Base-by-base conservation (phyloP, 2,329 filamentous ascomycete species). In the Epichloe elymi region DNA sequence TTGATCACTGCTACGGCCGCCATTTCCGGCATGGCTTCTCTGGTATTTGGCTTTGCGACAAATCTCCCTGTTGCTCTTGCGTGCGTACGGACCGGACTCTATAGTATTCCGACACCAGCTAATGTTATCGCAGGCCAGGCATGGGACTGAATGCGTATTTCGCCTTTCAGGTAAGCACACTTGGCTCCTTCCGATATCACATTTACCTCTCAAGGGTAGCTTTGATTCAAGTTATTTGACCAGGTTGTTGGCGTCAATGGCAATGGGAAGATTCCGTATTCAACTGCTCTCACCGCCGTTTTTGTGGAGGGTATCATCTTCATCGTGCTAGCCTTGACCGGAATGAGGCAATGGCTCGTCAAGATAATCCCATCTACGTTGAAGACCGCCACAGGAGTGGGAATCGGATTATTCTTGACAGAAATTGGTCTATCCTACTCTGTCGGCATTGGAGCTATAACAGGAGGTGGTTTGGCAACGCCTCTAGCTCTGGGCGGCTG, bases 1-100 rank as follows among this genome's bases (percentile, higher is more conserved):
- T 70, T 93, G 17, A 82, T 93, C 52, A 94, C 88, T 1, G 85
- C 86, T 3, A 94, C 88, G 0, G 85, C 87, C n/a, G 86, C 86
- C 10, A 79, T 93, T 48, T 74, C 86, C 5, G 87, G 86, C 6
- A 71, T 93, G 53, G 78, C 85, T 1, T 85, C 83, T 23, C 82
- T 94, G 58, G 72, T 77, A 53, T 91, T 94, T 70, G 88, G 88
- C 3, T 74, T 91, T 19, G 74, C 90, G 49, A 88, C 88, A 30
- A 94, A 94, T 58, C 76, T 93, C 49, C 87, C 88, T 0, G 67
- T 70, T 45, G 67, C 67, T 5, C 61, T 70, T 42, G 67, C 65
- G 67, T 67, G 57, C 57, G 60, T 58, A 15, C 11, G 49, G 19
- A 46, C 3, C 10, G 20, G 33, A 38, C 23, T 40, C 23, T 37